A percentile compares a stretch with the other conserved stretches of the same genome.
Evolutionary conservation across 352 stramenopile species (phyloP).

Genomic region (Saprolegnia diclina): DNA sequence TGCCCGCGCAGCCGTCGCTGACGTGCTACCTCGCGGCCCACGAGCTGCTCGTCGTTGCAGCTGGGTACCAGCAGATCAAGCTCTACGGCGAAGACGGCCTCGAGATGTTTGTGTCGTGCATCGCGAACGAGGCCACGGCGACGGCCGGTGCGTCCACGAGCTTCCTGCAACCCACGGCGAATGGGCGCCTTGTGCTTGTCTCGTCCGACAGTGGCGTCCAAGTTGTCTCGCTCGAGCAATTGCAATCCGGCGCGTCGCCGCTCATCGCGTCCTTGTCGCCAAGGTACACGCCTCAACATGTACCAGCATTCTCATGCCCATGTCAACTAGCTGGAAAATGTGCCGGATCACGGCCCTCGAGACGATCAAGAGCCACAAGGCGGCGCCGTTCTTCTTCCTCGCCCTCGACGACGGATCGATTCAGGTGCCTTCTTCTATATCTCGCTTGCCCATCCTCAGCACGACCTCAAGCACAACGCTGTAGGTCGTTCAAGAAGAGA

Average conservation of each 20-base stretch:
- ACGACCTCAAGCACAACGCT: neutral
- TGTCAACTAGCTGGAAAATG: slow-evolving; percentile 48
- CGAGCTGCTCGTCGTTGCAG: slow-evolving; percentile 63
- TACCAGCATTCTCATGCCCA: slow-evolving; percentile 5
- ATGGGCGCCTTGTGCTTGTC: slow-evolving; percentile 56
- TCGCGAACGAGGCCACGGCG: neutral
- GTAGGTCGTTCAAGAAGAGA: slow-evolving; percentile 73
- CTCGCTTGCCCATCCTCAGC: too few relatives aligned
- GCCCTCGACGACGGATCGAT: slow-evolving; percentile 62
- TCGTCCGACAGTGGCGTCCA: slow-evolving; percentile 30
- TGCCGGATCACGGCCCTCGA: slow-evolving; percentile 57
- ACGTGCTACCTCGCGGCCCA: slow-evolving; percentile 58
- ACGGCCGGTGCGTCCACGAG: slow-evolving; percentile 32
- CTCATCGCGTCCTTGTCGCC: slow-evolving; percentile 1
- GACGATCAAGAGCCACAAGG: slow-evolving; percentile 45
- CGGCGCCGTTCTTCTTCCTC: slow-evolving; percentile 65
- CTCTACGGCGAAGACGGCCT: slow-evolving; percentile 57
- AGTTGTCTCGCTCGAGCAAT: slow-evolving; percentile 32
- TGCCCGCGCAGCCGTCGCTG: slow-evolving; percentile 52
- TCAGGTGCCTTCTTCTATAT: slow-evolving; percentile 30
- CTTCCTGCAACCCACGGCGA: slow-evolving; percentile 58
- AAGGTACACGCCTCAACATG: slow-evolving; percentile 1
- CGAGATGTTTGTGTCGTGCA: slow-evolving; percentile 47
- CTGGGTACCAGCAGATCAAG: slow-evolving; percentile 53
- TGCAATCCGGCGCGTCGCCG: slow-evolving; percentile 12